A percentile compares a stretch with the other conserved stretches of the same genome.
phyloP scores from a whole-genome alignment of 305 asterid genomes.

The Solanum hybrid region DNA sequence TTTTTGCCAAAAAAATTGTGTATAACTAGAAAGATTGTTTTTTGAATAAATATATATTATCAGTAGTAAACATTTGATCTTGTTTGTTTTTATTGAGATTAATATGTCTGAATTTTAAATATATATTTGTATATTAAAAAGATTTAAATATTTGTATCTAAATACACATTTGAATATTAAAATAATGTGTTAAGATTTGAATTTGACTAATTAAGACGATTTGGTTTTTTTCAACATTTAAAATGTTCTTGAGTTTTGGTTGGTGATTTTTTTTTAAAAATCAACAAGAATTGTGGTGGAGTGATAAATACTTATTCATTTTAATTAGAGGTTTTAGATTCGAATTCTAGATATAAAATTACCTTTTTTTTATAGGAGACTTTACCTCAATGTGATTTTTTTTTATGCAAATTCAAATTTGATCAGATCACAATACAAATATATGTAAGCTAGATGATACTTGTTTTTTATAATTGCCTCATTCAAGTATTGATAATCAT shows the following conservation, averaged over 20 bases:
- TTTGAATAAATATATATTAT: background rate
- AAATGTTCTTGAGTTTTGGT: background rate
- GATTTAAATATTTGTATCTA: background rate
- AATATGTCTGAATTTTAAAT: background rate
- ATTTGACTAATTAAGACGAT: background rate
- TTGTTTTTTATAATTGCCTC: too few relatives aligned
- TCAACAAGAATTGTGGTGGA: too few relatives aligned
- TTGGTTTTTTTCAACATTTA: background rate
- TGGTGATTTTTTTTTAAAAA: background rate
- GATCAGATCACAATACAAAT: background rate
- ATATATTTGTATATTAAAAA: rapidly evolving
- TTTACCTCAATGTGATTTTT: background rate
- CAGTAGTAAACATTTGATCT: background rate
- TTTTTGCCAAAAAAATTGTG: too few relatives aligned
- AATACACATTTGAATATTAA: background rate
- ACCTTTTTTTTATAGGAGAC: too few relatives aligned
- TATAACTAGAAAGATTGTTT: background rate
- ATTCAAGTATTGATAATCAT: too few relatives aligned
- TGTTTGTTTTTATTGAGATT: background rate
- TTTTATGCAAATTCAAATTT: rapidly evolving
- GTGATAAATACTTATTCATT: background rate
- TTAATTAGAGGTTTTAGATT: background rate
- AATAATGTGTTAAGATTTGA: background rate
- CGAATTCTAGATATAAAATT: too few relatives aligned
- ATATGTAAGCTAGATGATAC: background rate